phyloP scores from a whole-genome alignment of 768 basidiomycete genomes.

The Lactifluus subvellereus region DNA sequence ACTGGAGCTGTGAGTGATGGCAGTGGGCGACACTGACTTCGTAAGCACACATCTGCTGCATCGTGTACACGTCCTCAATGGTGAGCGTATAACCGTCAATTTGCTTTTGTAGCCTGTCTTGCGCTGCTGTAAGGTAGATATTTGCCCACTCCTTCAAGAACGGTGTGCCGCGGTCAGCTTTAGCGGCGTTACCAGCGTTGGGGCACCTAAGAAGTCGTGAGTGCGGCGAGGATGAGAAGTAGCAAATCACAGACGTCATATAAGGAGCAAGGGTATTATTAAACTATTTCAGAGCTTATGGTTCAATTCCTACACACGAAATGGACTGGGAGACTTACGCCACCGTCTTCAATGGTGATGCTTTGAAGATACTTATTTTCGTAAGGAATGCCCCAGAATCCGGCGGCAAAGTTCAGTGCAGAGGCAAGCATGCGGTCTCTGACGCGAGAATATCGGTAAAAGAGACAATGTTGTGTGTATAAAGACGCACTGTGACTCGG shows the following conservation, averaged over 20 bases:
- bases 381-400: constrained; percentile 46
- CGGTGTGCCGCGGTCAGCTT: constrained; percentile 49
- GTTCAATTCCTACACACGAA: neutral
- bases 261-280: constrained; percentile 81
- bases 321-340: constrained; percentile 30
- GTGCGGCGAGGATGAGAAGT: neutral
- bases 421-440: constrained; percentile 49
- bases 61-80: constrained; percentile 63
- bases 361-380: constrained; percentile 42
- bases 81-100: constrained; percentile 57
- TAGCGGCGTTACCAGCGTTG: constrained; percentile 47
- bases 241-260: constrained; percentile 44
- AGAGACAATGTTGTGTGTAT: neutral
- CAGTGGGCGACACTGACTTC: constrained; percentile 45
- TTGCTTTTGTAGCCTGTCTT: constrained; percentile 49
- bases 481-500: constrained; percentile 40
- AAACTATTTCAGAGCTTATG: constrained; percentile 29
- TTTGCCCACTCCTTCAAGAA: constrained; percentile 62
- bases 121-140: constrained; percentile 66
- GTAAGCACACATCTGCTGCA: constrained; percentile 83
- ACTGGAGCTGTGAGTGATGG: neutral
- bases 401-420: constrained; percentile 47
- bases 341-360: constrained; percentile 36
- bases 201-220: constrained; percentile 42
- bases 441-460: neutral